Percentiles rank a stretch among this genome's conserved stretches.
Evolutionary conservation across 176 grass and related monocot genomes (phyloP).

Genomic region (Alopecurus myosuroides): DNA sequence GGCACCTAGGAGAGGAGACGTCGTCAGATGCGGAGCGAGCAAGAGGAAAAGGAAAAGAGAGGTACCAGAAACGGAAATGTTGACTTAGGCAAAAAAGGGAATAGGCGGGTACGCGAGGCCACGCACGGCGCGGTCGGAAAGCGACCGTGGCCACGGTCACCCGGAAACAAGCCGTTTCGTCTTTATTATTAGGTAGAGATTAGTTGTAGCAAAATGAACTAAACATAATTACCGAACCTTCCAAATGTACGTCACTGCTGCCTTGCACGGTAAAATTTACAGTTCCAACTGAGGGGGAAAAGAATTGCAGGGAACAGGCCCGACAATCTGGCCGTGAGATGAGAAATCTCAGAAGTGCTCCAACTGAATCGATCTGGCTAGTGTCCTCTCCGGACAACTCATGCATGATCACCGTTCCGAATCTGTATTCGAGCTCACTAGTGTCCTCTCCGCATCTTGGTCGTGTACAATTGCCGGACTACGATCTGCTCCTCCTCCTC

Average conservation of each 20-base stretch:
- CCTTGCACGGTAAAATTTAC: not conserved
- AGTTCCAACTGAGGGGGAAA: not conserved
- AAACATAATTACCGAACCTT: not conserved
- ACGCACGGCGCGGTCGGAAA: too few species aligned
- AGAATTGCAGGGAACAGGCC: not conserved
- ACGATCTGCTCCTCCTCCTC: conserved; percentile 17
- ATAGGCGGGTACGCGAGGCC: too few species aligned
- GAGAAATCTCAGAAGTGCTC: not conserved
- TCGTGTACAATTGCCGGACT: not conserved
- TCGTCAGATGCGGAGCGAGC: too few species aligned
- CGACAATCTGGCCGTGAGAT: not conserved
- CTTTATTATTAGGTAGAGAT: too few species aligned
- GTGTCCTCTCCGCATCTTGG: not conserved
- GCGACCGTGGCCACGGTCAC: too few species aligned
- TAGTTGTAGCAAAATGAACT: not conserved
- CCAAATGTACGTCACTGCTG: not conserved
- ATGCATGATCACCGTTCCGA: not conserved
- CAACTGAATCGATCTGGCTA: not conserved
- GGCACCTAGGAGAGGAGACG: too few species aligned
- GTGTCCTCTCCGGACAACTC: not conserved
- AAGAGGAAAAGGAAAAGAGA: too few species aligned
- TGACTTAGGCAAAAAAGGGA: too few species aligned
- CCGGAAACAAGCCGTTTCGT: too few species aligned
- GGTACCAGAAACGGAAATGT: too few species aligned
- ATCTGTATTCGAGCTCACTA: not conserved